phyloP scores from a whole-genome alignment of 345 rosid species.

The Garcia nutans region DNA sequence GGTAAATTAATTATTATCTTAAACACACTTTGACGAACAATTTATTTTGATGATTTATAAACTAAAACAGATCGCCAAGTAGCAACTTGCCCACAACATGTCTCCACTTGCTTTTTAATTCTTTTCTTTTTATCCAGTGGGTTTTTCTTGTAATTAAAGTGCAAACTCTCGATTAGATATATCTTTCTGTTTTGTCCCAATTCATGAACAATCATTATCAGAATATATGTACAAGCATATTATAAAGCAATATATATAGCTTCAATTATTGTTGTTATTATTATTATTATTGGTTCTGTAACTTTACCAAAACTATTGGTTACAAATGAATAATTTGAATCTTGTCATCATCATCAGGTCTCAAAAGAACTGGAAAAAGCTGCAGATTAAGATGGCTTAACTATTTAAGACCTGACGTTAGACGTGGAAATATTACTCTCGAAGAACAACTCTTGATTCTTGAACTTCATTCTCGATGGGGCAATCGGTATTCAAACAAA shows the following conservation, averaged over 20 bases:
- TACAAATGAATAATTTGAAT: background rate
- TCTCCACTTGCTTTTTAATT: slow-evolving; percentile 30
- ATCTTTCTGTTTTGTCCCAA: background rate
- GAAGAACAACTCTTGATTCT: slow-evolving; percentile 40
- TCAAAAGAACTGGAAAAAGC: slow-evolving; percentile 37
- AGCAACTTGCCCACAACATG: slow-evolving; percentile 37
- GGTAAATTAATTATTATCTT: slow-evolving; percentile 38
- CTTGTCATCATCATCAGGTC: slow-evolving; percentile 24
- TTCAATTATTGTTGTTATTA: background rate
- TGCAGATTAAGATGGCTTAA: slow-evolving; percentile 41
- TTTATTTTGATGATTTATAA: background rate
- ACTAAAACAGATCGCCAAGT: slow-evolving; percentile 14
- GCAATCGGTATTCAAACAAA: slow-evolving; percentile 22
- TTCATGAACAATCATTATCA: background rate
- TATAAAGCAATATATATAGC: too few species aligned
- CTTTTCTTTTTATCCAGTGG: slow-evolving; percentile 25
- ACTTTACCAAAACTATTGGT: slow-evolving; percentile 41
- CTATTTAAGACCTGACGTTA: slow-evolving; percentile 38
- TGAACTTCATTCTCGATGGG: slow-evolving; percentile 39
- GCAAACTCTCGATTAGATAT: background rate
- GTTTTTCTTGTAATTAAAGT: slow-evolving; percentile 14
- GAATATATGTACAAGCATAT: background rate
- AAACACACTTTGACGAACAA: background rate
- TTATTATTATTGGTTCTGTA: background rate
- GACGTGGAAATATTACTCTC: slow-evolving; percentile 39